Conservation (phyloP, 2,329 filamentous ascomycete genomes). For the Claviceps spartinae region DNA sequence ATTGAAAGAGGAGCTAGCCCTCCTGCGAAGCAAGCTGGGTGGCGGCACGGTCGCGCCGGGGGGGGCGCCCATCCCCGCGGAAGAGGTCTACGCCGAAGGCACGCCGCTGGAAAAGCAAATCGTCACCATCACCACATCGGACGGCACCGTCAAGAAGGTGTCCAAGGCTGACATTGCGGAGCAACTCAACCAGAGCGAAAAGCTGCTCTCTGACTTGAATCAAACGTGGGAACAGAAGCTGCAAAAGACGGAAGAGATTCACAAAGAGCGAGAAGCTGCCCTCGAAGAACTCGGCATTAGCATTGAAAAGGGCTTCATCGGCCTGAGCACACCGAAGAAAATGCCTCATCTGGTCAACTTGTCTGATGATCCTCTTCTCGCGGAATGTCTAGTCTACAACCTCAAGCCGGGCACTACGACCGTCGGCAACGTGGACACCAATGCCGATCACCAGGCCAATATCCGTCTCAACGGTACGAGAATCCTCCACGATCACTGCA, state of each 20-base stretch:
- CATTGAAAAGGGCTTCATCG: conserved; percentile 96
- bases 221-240: conserved; percentile 98
- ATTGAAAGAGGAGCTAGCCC: conserved; percentile 82
- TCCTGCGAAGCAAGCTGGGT: conserved; percentile 75
- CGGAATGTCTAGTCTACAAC: conserved; percentile 95
- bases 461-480: conserved; percentile 89
- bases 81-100: conserved; percentile 81
- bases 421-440: conserved; percentile 85
- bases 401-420: conserved; percentile 89
- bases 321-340: conserved; percentile 91
- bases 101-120: conserved; percentile 93
- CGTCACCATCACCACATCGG: conserved; percentile 77
- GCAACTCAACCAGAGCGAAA: conserved; percentile 90
- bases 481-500: conserved; percentile 85
- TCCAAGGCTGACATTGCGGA: conserved; percentile 97
- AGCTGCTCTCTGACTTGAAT: conserved; percentile 88
- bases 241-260: conserved; percentile 87
- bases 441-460: conserved; percentile 60
- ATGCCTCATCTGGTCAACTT: conserved; percentile 98
- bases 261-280: conserved; percentile 91
- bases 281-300: conserved; percentile 95
- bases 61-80: conserved; percentile 39
- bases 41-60: conserved; percentile 35
- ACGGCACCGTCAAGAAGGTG: conserved; percentile 84
- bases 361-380: conserved; percentile 84